Base-by-base conservation (phyloP, 2,329 filamentous ascomycete species). In the Claviceps sp. region DNA sequence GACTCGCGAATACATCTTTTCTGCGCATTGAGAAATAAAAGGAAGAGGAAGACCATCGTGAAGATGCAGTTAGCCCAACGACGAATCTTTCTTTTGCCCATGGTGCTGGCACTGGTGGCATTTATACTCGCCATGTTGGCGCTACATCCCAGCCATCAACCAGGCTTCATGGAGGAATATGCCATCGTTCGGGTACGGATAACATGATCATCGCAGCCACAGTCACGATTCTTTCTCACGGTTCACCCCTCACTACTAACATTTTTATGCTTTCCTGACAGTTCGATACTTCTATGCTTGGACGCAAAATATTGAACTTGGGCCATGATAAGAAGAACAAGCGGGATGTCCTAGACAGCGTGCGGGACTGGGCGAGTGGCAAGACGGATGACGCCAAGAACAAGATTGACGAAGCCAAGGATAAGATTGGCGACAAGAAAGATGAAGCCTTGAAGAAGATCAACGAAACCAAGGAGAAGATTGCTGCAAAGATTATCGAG, bases 141-240 rank as follows among this genome's bases (percentile, higher is more conserved):
- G 48, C 64, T 71, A 30, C 69, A 71, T 55, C 64, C 70, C 37
- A 70, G 70, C 14, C 64, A 65, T 43, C 60, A 70, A 43, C 56
- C 66, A 52, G 69, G 69, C 1, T 70, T 72, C 51, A 67, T 72
- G 65, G 70, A 72, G 53, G 67, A 71, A 41, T 71, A 70, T 57
- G 68, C 65, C 50, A 58, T 72, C 45, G 60, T 68, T 41, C 62
- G 70, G 54, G 69, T 71, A 57, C 53, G 67, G 5, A n/a, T 47
- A 30, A 14, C 18, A 16, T 40, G 13, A 34, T 30, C 2, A n/a
- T 34, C 5, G n/a, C 18, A 20, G 41, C 41, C 9, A 42, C 9
- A 22, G 41, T 22, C 41, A 42, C 9, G 41, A 42, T 16, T 41
- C 30, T 34, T 9, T 34, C 30, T 34, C 40, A 41, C 38, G n/a